These are phyloP conservation scores for Glycyrrhiza uralensis DNA, from an alignment of 306 rosid genomes.

Conservation along the genomic window DNA sequence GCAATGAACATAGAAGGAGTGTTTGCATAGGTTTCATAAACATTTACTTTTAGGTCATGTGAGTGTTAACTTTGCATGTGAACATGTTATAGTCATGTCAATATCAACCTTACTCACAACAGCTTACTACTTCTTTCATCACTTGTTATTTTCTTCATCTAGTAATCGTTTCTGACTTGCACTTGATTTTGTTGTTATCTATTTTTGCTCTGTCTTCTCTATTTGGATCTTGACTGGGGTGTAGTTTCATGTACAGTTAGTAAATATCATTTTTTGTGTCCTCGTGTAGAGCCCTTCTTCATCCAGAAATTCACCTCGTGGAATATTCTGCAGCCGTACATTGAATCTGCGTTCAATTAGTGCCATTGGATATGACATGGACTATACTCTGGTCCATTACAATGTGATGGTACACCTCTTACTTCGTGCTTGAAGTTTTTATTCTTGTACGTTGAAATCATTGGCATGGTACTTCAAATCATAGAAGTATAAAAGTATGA, in stretches of 20 bases:
- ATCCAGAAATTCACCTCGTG: slow-evolving; percentile 77
- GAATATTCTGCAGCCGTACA: slow-evolving; percentile 91
- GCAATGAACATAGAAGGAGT: neutral
- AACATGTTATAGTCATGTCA: neutral
- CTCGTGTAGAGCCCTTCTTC: slow-evolving; percentile 70
- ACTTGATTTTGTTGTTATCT: neutral
- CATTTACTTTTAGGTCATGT: neutral
- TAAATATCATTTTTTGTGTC: slow-evolving; percentile 20
- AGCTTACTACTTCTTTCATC: neutral
- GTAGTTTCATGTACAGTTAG: slow-evolving; percentile 1
- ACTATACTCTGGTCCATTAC: slow-evolving; percentile 91
- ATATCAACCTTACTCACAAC: slow-evolving; percentile 8
- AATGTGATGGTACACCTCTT: slow-evolving; percentile 70
- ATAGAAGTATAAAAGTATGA: neutral
- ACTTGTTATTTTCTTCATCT: slow-evolving; percentile 11
- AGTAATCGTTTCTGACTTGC: neutral
- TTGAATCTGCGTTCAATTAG: slow-evolving; percentile 93
- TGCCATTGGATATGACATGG: slow-evolving; percentile 99
- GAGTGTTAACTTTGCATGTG: neutral
- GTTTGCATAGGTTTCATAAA: neutral
- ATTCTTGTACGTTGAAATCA: neutral
- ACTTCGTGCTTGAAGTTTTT: neutral
- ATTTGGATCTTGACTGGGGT: slow-evolving; percentile 14
- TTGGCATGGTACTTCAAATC: slow-evolving; percentile 3
- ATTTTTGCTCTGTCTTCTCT: neutral